Percentiles rank a stretch among this genome's conserved stretches.
phyloP scores from a whole-genome alignment of 805 yeast genomes.

The Starmerella cellae region DNA sequence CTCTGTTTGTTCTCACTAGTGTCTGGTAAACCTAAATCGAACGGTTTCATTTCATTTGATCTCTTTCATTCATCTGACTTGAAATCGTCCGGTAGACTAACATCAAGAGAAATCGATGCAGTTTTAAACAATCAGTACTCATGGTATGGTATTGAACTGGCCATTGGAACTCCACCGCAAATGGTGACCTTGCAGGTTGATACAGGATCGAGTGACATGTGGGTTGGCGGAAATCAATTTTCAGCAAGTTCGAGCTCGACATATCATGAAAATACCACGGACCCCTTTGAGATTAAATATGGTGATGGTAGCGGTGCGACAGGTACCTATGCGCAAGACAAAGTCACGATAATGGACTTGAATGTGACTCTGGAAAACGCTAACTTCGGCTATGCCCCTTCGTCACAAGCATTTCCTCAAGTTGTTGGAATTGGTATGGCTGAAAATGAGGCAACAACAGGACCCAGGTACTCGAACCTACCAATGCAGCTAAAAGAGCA shows the following conservation, averaged over 20 bases:
- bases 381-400: constrained; percentile 62
- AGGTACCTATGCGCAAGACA: constrained; percentile 51
- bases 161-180: constrained; percentile 43
- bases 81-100: background rate
- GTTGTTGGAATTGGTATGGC: constrained; percentile 28
- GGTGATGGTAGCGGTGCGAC: constrained; percentile 37
- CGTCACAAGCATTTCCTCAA: constrained; percentile 49
- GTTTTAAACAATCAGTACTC: background rate
- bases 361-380: constrained; percentile 37
- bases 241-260: constrained; percentile 20
- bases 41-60: too few relatives aligned
- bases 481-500: constrained; percentile 27
- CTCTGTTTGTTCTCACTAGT: too few relatives aligned
- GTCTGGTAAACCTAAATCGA: too few relatives aligned
- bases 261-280: constrained; percentile 8
- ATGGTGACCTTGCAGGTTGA: constrained; percentile 42
- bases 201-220: constrained; percentile 58
- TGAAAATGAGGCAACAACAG: constrained; percentile 24
- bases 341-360: constrained; percentile 34
- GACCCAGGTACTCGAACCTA: constrained; percentile 28
- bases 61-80: background rate
- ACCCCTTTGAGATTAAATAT: constrained; percentile 21
- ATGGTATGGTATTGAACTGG: constrained; percentile 9
- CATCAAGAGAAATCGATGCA: background rate
- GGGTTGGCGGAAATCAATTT: constrained; percentile 32